A percentile compares a stretch with the other conserved stretches of the same genome.
phyloP scores from a whole-genome alignment of 2,329 filamentous ascomycete genomes.

The Graphium sp. region DNA sequence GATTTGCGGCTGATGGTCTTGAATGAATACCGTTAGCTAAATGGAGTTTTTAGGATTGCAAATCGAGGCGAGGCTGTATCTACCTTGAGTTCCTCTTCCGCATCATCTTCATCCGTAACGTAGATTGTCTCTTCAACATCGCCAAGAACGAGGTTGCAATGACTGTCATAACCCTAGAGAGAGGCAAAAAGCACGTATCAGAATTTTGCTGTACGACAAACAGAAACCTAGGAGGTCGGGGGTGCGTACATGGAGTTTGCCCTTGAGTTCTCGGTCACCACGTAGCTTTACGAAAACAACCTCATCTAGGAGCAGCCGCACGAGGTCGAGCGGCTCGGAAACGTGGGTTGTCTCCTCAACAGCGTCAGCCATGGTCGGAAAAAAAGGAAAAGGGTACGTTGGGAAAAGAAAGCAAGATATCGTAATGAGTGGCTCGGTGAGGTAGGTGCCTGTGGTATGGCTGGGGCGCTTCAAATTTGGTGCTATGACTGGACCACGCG shows the following conservation, averaged over 20 bases:
- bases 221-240: neutral
- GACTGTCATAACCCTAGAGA: slow-evolving; percentile 82
- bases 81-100: slow-evolving; percentile 47
- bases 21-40: neutral
- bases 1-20: slow-evolving; percentile 92
- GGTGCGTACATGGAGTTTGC: slow-evolving; percentile 68
- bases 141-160: slow-evolving; percentile 91
- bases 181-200: neutral
- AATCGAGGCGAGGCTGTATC: slow-evolving; percentile 9
- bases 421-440: neutral
- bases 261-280: slow-evolving; percentile 89
- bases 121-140: slow-evolving; percentile 98
- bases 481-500: too few species aligned
- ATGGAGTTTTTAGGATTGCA: neutral
- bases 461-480: neutral
- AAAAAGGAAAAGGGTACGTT: neutral
- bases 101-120: slow-evolving; percentile 31
- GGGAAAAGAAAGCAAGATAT: neutral
- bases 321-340: slow-evolving; percentile 87
- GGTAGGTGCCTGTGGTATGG: neutral
- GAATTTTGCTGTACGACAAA: neutral
- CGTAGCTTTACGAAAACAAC: slow-evolving; percentile 94
- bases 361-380: slow-evolving; percentile 57
- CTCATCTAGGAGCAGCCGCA: slow-evolving; percentile 87
- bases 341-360: slow-evolving; percentile 59